These are phyloP conservation scores for Marasmius oreades DNA, from an alignment of 1,284 basidiomycete species.

Conservation along the genomic window DNA sequence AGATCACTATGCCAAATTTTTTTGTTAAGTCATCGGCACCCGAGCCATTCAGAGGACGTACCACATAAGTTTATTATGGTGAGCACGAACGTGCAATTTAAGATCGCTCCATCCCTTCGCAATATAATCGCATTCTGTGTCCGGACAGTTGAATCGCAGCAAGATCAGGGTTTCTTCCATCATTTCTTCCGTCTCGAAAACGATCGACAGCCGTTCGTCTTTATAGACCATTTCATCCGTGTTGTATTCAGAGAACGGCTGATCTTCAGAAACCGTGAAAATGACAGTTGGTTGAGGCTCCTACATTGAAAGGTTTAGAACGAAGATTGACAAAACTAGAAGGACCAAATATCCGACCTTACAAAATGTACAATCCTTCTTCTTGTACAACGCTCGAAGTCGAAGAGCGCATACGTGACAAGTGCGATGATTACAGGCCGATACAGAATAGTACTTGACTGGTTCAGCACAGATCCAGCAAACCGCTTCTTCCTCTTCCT, in stretches of 20 bases:
- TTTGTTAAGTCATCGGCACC: no score
- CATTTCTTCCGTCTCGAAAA: slow-evolving; percentile 90
- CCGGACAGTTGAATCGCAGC: slow-evolving; percentile 87
- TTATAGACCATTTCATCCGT: slow-evolving; percentile 59
- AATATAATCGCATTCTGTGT: slow-evolving; percentile 77
- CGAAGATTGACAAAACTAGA: slow-evolving; percentile 2
- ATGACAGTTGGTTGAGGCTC: slow-evolving; percentile 78
- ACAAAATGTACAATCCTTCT: slow-evolving; percentile 92
- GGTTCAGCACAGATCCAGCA: slow-evolving; percentile 98
- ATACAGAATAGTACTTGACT: slow-evolving; percentile 86
- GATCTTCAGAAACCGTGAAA: slow-evolving; percentile 74
- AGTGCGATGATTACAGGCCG: slow-evolving; percentile 89
- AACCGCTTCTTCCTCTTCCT: slow-evolving; percentile 37
- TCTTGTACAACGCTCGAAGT: slow-evolving; percentile 93
- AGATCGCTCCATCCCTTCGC: slow-evolving; percentile 88
- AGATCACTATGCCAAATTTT: slow-evolving; percentile 59
- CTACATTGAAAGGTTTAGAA: slow-evolving; percentile 33
- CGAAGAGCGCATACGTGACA: slow-evolving; percentile 92
- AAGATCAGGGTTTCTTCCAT: slow-evolving; percentile 94
- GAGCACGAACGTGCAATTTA: slow-evolving; percentile 73
- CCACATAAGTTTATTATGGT: slow-evolving; percentile 84
- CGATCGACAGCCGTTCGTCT: slow-evolving; percentile 77
- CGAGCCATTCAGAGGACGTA: slow-evolving; percentile 33
- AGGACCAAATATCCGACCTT: slow-evolving; percentile 67
- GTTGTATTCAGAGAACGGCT: slow-evolving; percentile 60